Conservation (phyloP, 805 yeast species). For the Saccharomycopsis sp. region DNA sequence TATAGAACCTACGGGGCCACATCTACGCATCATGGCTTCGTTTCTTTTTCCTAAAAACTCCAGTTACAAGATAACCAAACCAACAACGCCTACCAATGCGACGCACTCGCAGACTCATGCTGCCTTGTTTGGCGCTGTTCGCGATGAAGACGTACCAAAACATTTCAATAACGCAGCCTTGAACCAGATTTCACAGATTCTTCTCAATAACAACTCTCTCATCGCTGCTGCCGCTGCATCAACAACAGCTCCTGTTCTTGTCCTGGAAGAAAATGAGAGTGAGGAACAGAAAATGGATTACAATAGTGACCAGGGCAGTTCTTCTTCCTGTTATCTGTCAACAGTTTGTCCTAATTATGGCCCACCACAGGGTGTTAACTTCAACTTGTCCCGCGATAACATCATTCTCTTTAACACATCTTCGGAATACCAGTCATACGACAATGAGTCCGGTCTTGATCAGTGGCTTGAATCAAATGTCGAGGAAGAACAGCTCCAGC, state of each 20-base stretch:
- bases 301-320: not conserved
- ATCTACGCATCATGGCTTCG: not conserved
- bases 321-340: not conserved
- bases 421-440: not conserved
- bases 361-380: not conserved
- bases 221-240: not conserved
- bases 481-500: not conserved
- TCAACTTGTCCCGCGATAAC: not conserved
- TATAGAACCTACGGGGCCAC: not conserved
- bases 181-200: not conserved
- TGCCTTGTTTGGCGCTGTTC: not conserved
- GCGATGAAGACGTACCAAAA: not conserved
- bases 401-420: not conserved
- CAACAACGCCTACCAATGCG: not conserved
- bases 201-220: not conserved
- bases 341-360: not conserved
- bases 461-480: not conserved
- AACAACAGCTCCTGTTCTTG: not conserved
- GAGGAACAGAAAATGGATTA: not conserved
- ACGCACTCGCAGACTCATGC: not conserved
- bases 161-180: not conserved
- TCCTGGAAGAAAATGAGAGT: not conserved
- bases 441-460: not conserved
- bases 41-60: not conserved
- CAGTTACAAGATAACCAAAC: not conserved